A percentile compares a stretch with the other conserved stretches of the same genome.
phyloP scores from a whole-genome alignment of 352 stramenopile species.

The Pythium sp. region DNA sequence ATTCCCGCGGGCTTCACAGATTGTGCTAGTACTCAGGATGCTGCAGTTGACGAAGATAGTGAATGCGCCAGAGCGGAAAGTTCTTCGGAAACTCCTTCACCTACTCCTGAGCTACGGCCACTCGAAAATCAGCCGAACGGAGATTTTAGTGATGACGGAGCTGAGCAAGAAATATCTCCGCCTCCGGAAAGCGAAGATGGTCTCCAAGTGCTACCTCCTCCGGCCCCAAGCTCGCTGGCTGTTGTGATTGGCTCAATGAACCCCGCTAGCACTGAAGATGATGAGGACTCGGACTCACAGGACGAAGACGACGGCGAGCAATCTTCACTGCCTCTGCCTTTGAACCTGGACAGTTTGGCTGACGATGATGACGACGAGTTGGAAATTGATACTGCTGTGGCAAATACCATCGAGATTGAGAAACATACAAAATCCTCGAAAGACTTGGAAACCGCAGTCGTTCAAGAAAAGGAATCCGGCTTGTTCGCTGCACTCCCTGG shows the following conservation, averaged over 20 bases:
- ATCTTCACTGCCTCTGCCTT: constrained; percentile 7
- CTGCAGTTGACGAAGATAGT: background rate
- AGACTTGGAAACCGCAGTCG: background rate
- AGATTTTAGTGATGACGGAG: background rate
- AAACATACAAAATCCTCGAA: background rate
- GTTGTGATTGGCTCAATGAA: constrained; percentile 18
- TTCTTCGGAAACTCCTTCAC: background rate
- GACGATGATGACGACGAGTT: constrained; percentile 48
- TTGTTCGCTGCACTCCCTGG: constrained; percentile 8
- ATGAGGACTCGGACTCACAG: constrained; percentile 16
- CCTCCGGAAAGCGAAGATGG: background rate
- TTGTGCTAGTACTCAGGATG: background rate
- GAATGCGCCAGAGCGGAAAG: background rate
- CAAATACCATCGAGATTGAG: constrained; percentile 21
- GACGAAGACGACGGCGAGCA: constrained; percentile 33
- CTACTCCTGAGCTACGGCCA: background rate
- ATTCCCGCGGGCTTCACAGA: background rate
- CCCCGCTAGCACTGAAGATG: constrained; percentile 10
- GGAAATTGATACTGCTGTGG: constrained; percentile 36
- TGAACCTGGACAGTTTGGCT: constrained; percentile 13
- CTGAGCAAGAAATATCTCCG: background rate
- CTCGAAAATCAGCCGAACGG: background rate
- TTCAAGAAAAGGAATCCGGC: background rate
- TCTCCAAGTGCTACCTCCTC: constrained; percentile 12
- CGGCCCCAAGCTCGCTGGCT: constrained; percentile 3